Evolutionary conservation across 768 basidiomycete genomes (phyloP), one percentile per base, ranked within the genome.

Genomic region (Leccinellum luteum): DNA sequence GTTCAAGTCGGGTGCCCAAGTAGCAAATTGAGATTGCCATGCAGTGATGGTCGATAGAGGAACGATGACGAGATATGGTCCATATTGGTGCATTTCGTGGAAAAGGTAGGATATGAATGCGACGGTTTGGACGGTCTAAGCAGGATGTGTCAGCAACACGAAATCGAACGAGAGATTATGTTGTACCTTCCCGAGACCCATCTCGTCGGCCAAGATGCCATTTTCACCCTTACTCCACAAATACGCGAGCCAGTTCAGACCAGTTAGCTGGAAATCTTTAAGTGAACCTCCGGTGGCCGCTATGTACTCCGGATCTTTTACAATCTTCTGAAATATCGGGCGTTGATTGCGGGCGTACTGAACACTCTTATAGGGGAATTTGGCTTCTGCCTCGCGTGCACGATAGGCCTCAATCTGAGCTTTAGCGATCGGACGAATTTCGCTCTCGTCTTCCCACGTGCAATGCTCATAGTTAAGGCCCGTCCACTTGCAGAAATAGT

Each of bases 401-500:
- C 90, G 80, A 77, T 89, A 98, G 5, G 83, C 88, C 44, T 87
- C 86, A 67, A 98, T 90, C 52, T 89, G 85, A 10, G 81, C 80
- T 69, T 85, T 85, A 34, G 91, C 89, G 56, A 90, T 90, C 4
- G 82, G 78, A 12, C 85, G 85, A 54, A 97, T 84, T 62, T 93
- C 91, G 62, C 87, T 85, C 69, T 84, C 81, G 45, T 81, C 76
- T 73, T 99, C 97, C 97, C 97, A 99, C 3, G 97, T 98, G 70
- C 92, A 90, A 65, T 97, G 89, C 55, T 92, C 88, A 75, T 98
- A 98, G 72, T 90, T 89, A 64, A 98, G 85, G 35, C 87, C 86
- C 55, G 83, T 85, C 97, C 97, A 99, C 77, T 99, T 98, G 87
- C 90, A 92, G 74, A 97, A 94, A 73, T 96, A 98, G 69, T 96